Conservation (phyloP, 2,329 filamentous ascomycete genomes). For the Phialophora expanda region DNA sequence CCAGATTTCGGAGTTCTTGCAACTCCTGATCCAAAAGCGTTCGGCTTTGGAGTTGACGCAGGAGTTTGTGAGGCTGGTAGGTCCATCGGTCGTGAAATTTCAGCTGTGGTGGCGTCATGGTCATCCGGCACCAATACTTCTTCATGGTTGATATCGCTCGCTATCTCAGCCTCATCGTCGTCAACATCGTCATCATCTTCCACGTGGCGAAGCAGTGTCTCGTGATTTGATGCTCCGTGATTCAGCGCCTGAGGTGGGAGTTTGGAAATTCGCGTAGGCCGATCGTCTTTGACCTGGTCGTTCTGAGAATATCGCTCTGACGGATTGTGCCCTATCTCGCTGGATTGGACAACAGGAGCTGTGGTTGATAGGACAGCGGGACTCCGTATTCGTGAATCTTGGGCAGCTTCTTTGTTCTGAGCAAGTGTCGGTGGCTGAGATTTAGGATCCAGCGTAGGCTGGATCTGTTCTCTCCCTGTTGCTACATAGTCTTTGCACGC, state of each 20-base stretch:
- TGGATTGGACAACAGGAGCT: not conserved
- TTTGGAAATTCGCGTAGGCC: not conserved
- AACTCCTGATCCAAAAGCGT: not conserved
- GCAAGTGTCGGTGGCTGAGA: not conserved
- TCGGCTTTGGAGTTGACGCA: not conserved
- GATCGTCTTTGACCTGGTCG: not conserved
- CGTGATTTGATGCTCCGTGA: not conserved
- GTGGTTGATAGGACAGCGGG: not conserved
- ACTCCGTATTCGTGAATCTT: not conserved
- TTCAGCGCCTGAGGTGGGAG: not conserved
- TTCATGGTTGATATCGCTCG: constrained; percentile 6
- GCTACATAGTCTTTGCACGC: constrained; percentile 2
- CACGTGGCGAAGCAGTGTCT: not conserved
- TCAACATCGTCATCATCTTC: not conserved
- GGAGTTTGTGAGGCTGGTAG: not conserved
- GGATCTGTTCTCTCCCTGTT: not conserved
- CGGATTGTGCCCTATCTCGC: not conserved
- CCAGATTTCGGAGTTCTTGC: not conserved
- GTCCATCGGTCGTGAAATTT: not conserved
- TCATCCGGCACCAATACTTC: not conserved
- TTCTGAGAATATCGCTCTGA: not conserved
- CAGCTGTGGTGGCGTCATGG: not conserved
- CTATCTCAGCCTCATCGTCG: not conserved
- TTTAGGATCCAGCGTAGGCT: not conserved
- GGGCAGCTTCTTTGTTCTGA: constrained; percentile 2